These are phyloP conservation scores for Solanum hybrid DNA, from an alignment of 305 asterid genomes.

Conservation along the genomic window DNA sequence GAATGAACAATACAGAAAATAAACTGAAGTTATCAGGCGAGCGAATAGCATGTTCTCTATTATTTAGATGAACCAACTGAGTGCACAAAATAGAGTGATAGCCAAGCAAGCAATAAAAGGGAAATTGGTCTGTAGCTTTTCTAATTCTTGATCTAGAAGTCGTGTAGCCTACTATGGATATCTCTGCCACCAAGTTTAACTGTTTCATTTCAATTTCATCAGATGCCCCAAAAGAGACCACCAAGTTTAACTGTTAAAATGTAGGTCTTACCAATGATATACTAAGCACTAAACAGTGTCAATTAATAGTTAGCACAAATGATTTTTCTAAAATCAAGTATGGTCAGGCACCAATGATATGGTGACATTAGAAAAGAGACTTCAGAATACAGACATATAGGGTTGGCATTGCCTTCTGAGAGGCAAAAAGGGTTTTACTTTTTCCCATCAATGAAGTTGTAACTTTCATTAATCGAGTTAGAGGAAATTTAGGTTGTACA, in stretches of 20 bases:
- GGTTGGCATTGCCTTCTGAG: too few species aligned
- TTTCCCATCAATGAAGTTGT: not conserved
- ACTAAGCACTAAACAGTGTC: not conserved
- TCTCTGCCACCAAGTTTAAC: not conserved
- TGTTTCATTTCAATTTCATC: constrained; percentile 23
- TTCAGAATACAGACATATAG: not conserved
- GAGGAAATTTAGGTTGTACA: not conserved
- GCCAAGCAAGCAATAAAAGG: not conserved
- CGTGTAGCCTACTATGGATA: not conserved
- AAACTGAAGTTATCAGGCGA: not conserved
- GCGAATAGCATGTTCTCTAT: not conserved
- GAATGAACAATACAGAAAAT: not conserved
- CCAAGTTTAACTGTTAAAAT: not conserved
- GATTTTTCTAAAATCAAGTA: not conserved
- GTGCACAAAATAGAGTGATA: not conserved
- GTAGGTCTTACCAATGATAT: not conserved
- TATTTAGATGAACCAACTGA: not conserved
- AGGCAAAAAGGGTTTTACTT: not conserved
- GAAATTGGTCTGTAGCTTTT: not conserved
- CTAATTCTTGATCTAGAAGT: not conserved
- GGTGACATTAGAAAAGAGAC: not conserved
- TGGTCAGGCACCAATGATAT: not conserved
- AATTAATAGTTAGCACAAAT: not conserved
- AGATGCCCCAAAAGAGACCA: constrained; percentile 25
- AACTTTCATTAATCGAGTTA: not conserved